Evolutionary conservation across 495 filamentous ascomycete genomes (phyloP), one percentile per base, ranked within the genome.

Genomic region (Articulospora tetracladia): DNA sequence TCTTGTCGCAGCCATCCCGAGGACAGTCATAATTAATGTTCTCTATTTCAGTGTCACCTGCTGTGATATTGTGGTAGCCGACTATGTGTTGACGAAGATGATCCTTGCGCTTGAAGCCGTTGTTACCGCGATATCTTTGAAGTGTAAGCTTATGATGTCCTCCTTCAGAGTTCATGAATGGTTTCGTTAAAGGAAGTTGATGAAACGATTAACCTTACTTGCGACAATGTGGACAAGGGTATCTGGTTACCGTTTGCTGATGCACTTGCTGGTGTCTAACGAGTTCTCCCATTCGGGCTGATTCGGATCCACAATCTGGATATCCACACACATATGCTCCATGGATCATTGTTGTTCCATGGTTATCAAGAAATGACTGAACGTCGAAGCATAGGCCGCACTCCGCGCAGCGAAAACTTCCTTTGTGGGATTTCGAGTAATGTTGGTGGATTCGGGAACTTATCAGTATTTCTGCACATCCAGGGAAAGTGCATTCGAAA

Each of bases 81-180:
- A 47, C 30, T 22, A 77, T 62, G 55, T 76, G 74, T 32, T 76
- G 73, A n/a, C 59, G 51, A 11, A 74, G 65, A 53, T 77, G 72
- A 56, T 77, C 74, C 23, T 63, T 69, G 41, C 74, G 72, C 36
- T 67, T 70, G 54, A 77, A 76, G 10, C 67, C 70, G 17, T 73
- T 65, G 13, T 61, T 66, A 26, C 69, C 74, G 26, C 69, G 69
- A 60, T 75, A 63, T 54, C 59, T 71, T 48, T 56, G 68, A 24
- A 22, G 20, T 39, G 25, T 22, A 13, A 49, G 3, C 15, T 28
- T 27, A 25, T 8, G 8, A 27, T 25, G 10, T 41, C 20, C 1
- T 46, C 12, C 22, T 25, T 20, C 24, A 10, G 15, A 13, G 10
- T n/a, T n/a, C n/a, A n/a, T n/a, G 44, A 26, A 41, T 2, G 32